These are phyloP conservation scores for Trypanosoma boissoni DNA, from an alignment of 208 protist species.

Conservation along the genomic window DNA sequence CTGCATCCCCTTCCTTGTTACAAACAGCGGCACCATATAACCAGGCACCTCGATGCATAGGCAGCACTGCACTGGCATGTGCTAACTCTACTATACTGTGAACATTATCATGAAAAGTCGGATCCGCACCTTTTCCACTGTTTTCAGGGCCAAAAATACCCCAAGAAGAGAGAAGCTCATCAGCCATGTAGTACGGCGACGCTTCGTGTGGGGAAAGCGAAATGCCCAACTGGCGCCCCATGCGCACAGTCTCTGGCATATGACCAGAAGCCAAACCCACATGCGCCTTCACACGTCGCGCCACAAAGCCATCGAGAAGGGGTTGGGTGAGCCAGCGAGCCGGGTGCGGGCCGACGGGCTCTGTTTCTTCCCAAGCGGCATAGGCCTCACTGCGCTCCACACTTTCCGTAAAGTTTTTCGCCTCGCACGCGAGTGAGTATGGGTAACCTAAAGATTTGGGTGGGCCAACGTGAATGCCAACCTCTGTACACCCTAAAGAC, in stretches of 20 bases:
- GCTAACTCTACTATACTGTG: constrained; percentile 37
- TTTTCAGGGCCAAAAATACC: constrained; percentile 49
- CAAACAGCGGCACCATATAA: constrained; percentile 56
- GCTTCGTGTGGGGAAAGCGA: constrained; percentile 40
- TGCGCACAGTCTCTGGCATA: constrained; percentile 31
- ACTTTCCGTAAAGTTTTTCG: constrained; percentile 41
- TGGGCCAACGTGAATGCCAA: constrained; percentile 45
- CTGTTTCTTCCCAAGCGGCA: constrained; percentile 17
- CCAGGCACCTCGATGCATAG: constrained; percentile 44
- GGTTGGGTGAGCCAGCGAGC: constrained; percentile 58
- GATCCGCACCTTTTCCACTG: constrained; percentile 7
- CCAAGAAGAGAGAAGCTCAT: constrained; percentile 57
- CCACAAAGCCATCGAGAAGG: constrained; percentile 65
- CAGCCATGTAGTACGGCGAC: constrained; percentile 64
- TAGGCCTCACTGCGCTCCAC: constrained; percentile 43
- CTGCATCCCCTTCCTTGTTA: constrained; percentile 34
- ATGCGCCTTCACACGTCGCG: constrained; percentile 52
- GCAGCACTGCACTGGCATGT: constrained; percentile 33
- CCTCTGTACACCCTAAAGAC: constrained; percentile 5
- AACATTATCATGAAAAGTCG: constrained; percentile 23
- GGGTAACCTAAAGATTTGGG: constrained; percentile 54
- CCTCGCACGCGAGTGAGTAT: constrained; percentile 37
- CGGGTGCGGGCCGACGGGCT: constrained; percentile 6
- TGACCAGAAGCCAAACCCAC: constrained; percentile 32
- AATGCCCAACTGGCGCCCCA: constrained; percentile 26